Evolutionary conservation across 202 grass and related monocot genomes (phyloP).

Genomic region (Elaeis oleifera): DNA sequence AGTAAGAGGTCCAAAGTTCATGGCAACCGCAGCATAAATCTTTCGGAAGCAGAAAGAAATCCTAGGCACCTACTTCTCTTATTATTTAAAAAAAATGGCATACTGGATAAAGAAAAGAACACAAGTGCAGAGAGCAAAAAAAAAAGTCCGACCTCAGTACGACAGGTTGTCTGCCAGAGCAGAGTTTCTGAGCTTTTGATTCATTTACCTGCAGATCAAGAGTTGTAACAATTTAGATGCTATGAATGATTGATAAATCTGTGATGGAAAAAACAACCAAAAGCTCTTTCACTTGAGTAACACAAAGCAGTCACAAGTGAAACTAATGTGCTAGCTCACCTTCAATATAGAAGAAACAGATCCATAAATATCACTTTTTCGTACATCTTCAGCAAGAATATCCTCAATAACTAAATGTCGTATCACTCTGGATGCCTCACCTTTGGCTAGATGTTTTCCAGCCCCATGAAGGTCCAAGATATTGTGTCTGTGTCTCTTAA

Average conservation of each 20-base stretch:
- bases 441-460: conserved; percentile 68
- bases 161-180: conserved; percentile 38
- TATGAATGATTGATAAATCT: too few relatives aligned
- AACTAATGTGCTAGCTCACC: conserved; percentile 29
- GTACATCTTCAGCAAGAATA: conserved; percentile 76
- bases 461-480: conserved; percentile 67
- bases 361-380: conserved; percentile 69
- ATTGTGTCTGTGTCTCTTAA: conserved; percentile 82
- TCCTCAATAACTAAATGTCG: conserved; percentile 65
- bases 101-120: conserved; percentile 12
- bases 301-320: background rate
- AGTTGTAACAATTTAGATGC: background rate
- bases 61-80: too few relatives aligned
- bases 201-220: conserved; percentile 51
- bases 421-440: conserved; percentile 60
- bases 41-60: too few relatives aligned
- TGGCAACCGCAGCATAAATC: too few relatives aligned
- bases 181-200: conserved; percentile 37
- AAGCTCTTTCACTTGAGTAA: too few relatives aligned
- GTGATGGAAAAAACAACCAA: too few relatives aligned
- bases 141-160: conserved; percentile 52
- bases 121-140: conserved; percentile 18
- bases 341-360: conserved; percentile 75
- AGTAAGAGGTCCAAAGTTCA: background rate
- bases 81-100: background rate